Conservation (phyloP, 1,284 basidiomycete genomes). For the Microbotryomycetes sp. region DNA sequence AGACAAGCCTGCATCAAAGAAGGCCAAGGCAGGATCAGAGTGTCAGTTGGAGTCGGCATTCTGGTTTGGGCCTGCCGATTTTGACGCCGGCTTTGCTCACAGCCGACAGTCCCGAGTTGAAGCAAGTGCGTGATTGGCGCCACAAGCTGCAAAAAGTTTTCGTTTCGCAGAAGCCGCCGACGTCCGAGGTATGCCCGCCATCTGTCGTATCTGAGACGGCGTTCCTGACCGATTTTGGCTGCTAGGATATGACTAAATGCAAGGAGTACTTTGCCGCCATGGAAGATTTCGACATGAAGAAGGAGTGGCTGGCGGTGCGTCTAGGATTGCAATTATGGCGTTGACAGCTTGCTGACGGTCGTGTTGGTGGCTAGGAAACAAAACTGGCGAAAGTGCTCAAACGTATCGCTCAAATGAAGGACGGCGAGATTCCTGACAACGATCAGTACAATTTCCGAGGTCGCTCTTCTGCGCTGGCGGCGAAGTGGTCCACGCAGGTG, state of each 20-base stretch:
- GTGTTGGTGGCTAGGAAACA: slow-evolving; percentile 57
- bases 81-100: not conserved
- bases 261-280: slow-evolving; percentile 71
- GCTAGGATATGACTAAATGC: slow-evolving; percentile 46
- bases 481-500: slow-evolving; percentile 36
- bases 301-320: slow-evolving; percentile 69
- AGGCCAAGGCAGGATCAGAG: slow-evolving; percentile 23
- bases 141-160: slow-evolving; percentile 86
- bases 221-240: not conserved
- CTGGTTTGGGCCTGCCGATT: not conserved
- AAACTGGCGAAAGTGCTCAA: slow-evolving; percentile 99
- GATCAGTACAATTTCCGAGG: slow-evolving; percentile 78
- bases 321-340: no score
- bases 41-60: slow-evolving; percentile 5
- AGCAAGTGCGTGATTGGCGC: slow-evolving; percentile 68
- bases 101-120: slow-evolving; percentile 39
- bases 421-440: slow-evolving; percentile 65
- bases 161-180: slow-evolving; percentile 51
- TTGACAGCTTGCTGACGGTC: not conserved
- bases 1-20: slow-evolving; percentile 24
- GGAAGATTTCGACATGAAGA: slow-evolving; percentile 77
- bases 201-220: not conserved
- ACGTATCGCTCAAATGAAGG: slow-evolving; percentile 66
- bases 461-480: slow-evolving; percentile 50
- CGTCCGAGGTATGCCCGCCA: slow-evolving; percentile 33